Percentiles rank a stretch among this genome's conserved stretches.
phyloP scores from a whole-genome alignment of 2,329 filamentous ascomycete species.

The Blumeria hordei region DNA sequence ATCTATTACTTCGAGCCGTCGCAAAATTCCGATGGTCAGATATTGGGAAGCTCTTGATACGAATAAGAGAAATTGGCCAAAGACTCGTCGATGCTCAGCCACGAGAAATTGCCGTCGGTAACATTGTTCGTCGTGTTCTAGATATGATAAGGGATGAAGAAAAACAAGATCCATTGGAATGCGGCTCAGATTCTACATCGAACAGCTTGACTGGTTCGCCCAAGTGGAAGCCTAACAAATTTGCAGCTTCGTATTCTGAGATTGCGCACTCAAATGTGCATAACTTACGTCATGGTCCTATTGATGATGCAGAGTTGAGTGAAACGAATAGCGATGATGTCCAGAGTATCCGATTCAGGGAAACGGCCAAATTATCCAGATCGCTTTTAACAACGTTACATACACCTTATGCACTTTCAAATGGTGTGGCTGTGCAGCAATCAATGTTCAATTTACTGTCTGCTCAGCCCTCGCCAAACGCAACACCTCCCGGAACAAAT shows the following conservation, averaged over 20 bases:
- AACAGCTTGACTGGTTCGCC: slow-evolving; percentile 13
- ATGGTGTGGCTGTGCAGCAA: slow-evolving; percentile 26
- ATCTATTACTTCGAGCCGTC: slow-evolving; percentile 70
- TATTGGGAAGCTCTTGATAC: slow-evolving; percentile 53
- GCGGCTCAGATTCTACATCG: slow-evolving; percentile 13
- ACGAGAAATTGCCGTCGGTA: slow-evolving; percentile 75
- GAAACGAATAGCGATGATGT: slow-evolving; percentile 9
- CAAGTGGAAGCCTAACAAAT: slow-evolving; percentile 6
- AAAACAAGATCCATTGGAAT: slow-evolving; percentile 50
- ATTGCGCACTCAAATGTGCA: slow-evolving; percentile 5
- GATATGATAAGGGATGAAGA: slow-evolving; percentile 82
- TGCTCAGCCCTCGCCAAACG: slow-evolving; percentile 30
- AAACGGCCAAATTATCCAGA: slow-evolving; percentile 17
- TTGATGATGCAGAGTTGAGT: slow-evolving; percentile 6
- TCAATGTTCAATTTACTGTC: slow-evolving; percentile 80
- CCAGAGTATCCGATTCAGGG: slow-evolving; percentile 4
- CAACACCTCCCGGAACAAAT: slow-evolving; percentile 25
- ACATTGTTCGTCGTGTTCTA: slow-evolving; percentile 75
- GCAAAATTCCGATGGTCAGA: slow-evolving; percentile 57
- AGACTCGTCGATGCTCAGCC: slow-evolving; percentile 61
- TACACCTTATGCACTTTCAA: slow-evolving; percentile 36
- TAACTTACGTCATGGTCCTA: slow-evolving; percentile 12
- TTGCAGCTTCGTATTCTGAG: slow-evolving; percentile 1
- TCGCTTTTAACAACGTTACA: slow-evolving; percentile 38
- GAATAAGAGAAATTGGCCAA: slow-evolving; percentile 56